These are phyloP conservation scores for Stephanodiscus triporus DNA, from an alignment of 108 stramenopile species.

Conservation along the genomic window DNA sequence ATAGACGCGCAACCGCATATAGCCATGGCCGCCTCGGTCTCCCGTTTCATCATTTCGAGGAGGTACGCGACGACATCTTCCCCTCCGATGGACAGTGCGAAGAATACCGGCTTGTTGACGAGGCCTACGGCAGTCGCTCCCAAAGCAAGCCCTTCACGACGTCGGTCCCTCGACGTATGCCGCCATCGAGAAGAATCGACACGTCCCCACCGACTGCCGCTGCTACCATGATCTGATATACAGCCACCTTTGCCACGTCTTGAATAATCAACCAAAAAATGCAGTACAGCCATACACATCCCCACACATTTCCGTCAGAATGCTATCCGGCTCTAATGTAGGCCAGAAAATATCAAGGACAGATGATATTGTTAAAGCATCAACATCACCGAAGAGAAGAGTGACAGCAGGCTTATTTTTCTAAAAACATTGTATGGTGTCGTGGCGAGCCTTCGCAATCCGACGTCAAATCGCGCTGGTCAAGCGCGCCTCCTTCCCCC, in stretches of 20 bases:
- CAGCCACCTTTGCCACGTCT: constrained; percentile 49
- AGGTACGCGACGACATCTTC: no score
- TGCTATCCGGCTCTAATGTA: constrained; percentile 36
- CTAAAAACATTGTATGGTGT: constrained; percentile 54
- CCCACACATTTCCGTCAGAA: constrained; percentile 46
- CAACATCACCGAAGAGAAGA: constrained; percentile 39
- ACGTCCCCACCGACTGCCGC: constrained; percentile 69
- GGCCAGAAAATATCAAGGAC: constrained; percentile 55
- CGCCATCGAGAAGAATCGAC: constrained; percentile 89
- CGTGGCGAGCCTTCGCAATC: no score
- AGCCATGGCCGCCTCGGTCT: no score
- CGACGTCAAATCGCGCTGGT: no score
- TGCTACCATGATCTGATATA: constrained; percentile 56
- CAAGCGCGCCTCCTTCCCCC: background rate
- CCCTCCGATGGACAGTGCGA: constrained; percentile 54
- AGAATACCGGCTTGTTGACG: constrained; percentile 91
- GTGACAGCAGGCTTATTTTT: constrained; percentile 46
- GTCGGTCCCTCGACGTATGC: constrained; percentile 91
- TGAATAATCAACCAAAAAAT: constrained; percentile 56
- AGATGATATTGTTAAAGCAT: constrained; percentile 48
- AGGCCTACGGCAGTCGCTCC: constrained; percentile 94
- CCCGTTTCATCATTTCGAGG: no score
- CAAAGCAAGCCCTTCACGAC: constrained; percentile 82
- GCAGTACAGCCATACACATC: constrained; percentile 58
- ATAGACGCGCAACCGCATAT: no score